These are phyloP conservation scores for Alternaria burnsii DNA, from an alignment of 2,329 filamentous ascomycete species.

Conservation along the genomic window DNA sequence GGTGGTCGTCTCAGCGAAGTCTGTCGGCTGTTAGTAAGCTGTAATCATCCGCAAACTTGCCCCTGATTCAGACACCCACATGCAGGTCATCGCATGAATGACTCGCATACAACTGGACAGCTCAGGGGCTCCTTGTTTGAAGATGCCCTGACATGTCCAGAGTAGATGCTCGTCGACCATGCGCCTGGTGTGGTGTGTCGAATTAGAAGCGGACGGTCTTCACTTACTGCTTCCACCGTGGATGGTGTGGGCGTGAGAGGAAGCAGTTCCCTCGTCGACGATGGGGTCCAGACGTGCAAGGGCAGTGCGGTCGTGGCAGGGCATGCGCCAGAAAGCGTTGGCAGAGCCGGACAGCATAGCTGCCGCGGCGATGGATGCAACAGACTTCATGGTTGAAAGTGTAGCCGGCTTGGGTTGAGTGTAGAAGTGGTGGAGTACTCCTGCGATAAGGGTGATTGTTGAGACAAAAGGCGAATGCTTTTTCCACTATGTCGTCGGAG, in stretches of 20 bases:
- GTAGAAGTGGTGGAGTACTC: constrained; percentile 9
- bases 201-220: constrained; percentile 50
- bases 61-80: constrained; percentile 22
- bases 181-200: constrained; percentile 47
- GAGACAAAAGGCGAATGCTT: constrained; percentile 6
- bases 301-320: constrained; percentile 69
- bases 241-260: constrained; percentile 44
- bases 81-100: neutral
- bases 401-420: constrained; percentile 7
- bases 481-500: constrained; percentile 4
- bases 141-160: neutral
- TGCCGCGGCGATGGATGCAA: constrained; percentile 37
- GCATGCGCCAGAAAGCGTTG: constrained; percentile 76
- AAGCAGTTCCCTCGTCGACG: constrained; percentile 40
- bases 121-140: constrained; percentile 2
- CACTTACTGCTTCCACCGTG: constrained; percentile 60
- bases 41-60: constrained; percentile 24
- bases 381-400: constrained; percentile 41
- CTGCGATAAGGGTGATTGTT: constrained; percentile 9
- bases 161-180: constrained; percentile 12
- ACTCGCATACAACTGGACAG: neutral
- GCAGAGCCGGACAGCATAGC: constrained; percentile 51
- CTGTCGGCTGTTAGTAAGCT: constrained; percentile 38
- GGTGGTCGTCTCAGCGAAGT: constrained; percentile 68
- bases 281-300: constrained; percentile 64